Conservation (phyloP, 2,329 filamentous ascomycete species). For the Exophiala sp. region DNA sequence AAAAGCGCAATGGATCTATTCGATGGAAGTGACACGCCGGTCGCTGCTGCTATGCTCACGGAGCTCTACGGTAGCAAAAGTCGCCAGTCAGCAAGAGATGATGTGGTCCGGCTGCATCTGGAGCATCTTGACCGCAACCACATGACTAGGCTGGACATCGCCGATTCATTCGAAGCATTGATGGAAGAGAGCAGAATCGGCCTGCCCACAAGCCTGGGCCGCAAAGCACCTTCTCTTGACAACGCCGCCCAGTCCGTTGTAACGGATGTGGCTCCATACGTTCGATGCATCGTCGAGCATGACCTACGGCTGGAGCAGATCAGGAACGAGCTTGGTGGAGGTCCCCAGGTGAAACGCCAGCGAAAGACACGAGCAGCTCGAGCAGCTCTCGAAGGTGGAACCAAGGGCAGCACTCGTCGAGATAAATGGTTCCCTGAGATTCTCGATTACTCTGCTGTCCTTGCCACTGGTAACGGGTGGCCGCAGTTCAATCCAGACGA, state of each 20-base stretch:
- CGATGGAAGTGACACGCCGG: constrained; percentile 3
- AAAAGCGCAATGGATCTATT: constrained; percentile 21
- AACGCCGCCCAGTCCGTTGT: constrained; percentile 63
- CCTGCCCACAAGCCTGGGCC: constrained; percentile 34
- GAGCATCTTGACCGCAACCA: constrained; percentile 17
- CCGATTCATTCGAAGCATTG: constrained; percentile 51
- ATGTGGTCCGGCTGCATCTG: constrained; percentile 29
- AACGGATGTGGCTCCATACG: constrained; percentile 80
- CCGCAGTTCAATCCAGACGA: constrained; percentile 34
- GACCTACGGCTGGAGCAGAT: constrained; percentile 69
- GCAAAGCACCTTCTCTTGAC: constrained; percentile 68
- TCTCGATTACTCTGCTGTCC: constrained; percentile 59
- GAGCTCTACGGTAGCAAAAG: neutral
- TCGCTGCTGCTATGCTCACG: constrained; percentile 9
- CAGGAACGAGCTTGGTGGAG: constrained; percentile 57
- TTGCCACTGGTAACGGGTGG: constrained; percentile 57
- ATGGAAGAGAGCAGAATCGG: constrained; percentile 38
- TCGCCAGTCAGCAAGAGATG: constrained; percentile 4
- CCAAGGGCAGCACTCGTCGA: constrained; percentile 61
- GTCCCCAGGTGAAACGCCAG: constrained; percentile 61
- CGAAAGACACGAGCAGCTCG: constrained; percentile 71
- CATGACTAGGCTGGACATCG: constrained; percentile 31
- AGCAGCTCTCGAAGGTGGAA: constrained; percentile 72
- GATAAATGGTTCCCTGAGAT: constrained; percentile 68
- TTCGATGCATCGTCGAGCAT: constrained; percentile 78